A percentile compares a stretch with the other conserved stretches of the same genome.
Evolutionary conservation across 2,329 filamentous ascomycete genomes (phyloP).

Genomic region (Biscogniauxia marginata): DNA sequence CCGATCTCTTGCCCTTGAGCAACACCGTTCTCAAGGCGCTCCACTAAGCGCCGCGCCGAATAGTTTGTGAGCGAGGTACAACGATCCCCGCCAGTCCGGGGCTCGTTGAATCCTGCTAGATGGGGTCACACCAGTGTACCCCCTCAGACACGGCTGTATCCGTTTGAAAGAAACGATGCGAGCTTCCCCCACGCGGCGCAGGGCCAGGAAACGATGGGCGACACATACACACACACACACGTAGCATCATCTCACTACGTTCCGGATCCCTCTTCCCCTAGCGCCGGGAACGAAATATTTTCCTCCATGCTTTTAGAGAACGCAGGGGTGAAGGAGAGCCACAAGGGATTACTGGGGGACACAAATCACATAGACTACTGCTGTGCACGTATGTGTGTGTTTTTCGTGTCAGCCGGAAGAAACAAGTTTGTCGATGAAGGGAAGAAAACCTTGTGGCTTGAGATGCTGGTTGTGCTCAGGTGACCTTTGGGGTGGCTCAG

Average conservation of each 20-base stretch:
- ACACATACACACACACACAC: too few species aligned
- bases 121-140: background rate
- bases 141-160: conserved; percentile 5
- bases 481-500: too few species aligned
- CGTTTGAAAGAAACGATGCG: conserved; percentile 6
- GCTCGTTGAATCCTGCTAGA: background rate
- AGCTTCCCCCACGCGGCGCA: conserved; percentile 11
- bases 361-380: conserved; percentile 4
- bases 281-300: conserved; percentile 12
- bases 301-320: conserved; percentile 1
- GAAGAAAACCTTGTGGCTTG: too few species aligned
- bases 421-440: too few species aligned
- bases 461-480: too few species aligned
- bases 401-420: background rate
- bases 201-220: conserved; percentile 21
- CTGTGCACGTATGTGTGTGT: conserved; percentile 4
- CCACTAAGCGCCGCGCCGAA: conserved; percentile 32
- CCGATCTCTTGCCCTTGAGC: conserved; percentile 8
- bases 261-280: conserved; percentile 18
- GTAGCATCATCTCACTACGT: conserved; percentile 33
- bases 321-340: conserved; percentile 23
- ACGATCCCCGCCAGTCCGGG: background rate
- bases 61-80: conserved; percentile 6
- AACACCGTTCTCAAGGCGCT: conserved; percentile 16
- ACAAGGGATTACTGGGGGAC: conserved; percentile 5